Evolutionary conservation across 225 moss, liverwort and hornwort genomes (phyloP), one percentile per base, ranked within the genome.

Genomic region (Takakia lepidozioides): DNA sequence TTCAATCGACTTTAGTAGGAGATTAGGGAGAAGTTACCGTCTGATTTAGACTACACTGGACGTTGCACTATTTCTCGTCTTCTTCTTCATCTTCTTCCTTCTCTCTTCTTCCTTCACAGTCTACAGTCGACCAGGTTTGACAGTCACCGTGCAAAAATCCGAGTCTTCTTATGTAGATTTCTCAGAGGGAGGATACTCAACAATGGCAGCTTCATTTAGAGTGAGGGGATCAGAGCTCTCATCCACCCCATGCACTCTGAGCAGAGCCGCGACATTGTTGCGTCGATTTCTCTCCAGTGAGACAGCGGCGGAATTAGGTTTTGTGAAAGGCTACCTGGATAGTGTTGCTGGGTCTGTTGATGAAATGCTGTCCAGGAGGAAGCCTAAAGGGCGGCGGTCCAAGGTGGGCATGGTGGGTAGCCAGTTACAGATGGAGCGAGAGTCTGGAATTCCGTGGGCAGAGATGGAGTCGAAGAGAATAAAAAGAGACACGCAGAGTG

Each of bases 161-260:
- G n/a, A n/a, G n/a, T n/a, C n/a, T n/a, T n/a, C n/a, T n/a, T n/a
- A n/a, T n/a, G n/a, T n/a, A n/a, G n/a, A n/a, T n/a, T 32, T 32
- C 11, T 32, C 7, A 32, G 32, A 32, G 32, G 11, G 11, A 32
- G 32, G 32, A 32, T 32, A 6, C 11, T 25, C 44, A 41, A 68
- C 39, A 44, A 92, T 92, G 92, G 36, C 76, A 42, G 70, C 63
- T 27, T 54, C 49, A 34, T 61, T 82, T 38, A 74, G 87, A 28
- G 79, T 92, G 59, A 82, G 72, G 68, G 92, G 84, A 35, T 65
- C 67, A 13, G 72, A 82, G 59, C 55, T 87, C 17, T 80, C 87
- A 14, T 82, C 82, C 40, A 54, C 72, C 36, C 74, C 85, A 52
- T 92, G 87, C 67, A 73, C 92, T 18, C 64, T 85, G 2, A 61